A percentile compares a stretch with the other conserved stretches of the same genome.
Evolutionary conservation across 106 monocot genomes (phyloP).

Genomic region (Dioscorea zingiberensis): DNA sequence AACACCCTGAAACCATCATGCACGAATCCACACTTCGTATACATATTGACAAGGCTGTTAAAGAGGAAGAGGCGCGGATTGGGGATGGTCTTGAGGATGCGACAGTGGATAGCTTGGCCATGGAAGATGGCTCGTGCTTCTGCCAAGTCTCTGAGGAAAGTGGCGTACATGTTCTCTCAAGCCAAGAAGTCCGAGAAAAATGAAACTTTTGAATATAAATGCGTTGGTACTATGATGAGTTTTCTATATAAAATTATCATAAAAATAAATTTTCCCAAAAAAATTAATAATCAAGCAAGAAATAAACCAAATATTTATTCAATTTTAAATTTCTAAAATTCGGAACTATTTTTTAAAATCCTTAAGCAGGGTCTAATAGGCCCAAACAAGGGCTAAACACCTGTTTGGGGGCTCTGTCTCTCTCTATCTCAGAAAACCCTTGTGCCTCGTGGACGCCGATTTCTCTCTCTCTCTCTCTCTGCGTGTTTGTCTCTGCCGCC

Average conservation of each 20-base stretch:
- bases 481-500: too few species aligned
- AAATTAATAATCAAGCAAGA: too few species aligned
- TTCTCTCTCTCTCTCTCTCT: too few species aligned
- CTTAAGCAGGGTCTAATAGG: too few species aligned
- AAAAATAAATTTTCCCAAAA: too few species aligned
- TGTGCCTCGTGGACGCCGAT: too few species aligned
- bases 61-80: conserved; percentile 4
- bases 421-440: too few species aligned
- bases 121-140: neutral
- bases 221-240: neutral
- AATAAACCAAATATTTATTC: too few species aligned
- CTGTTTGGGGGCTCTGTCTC: too few species aligned
- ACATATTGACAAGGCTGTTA: conserved; percentile 18
- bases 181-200: neutral
- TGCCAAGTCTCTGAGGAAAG: conserved; percentile 1
- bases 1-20: conserved; percentile 25
- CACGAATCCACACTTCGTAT: conserved; percentile 11
- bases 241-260: neutral
- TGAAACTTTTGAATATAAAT: neutral
- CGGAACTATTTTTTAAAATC: too few species aligned
- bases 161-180: conserved; percentile 15
- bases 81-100: conserved; percentile 17
- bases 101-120: conserved; percentile 15
- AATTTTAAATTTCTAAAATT: too few species aligned
- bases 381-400: too few species aligned